Percentiles rank a stretch among this genome's conserved stretches.
These are phyloP conservation scores for Pseudoscleropodium purum DNA, from an alignment of 225 moss, liverwort and hornwort genomes.

Conservation along the genomic window DNA sequence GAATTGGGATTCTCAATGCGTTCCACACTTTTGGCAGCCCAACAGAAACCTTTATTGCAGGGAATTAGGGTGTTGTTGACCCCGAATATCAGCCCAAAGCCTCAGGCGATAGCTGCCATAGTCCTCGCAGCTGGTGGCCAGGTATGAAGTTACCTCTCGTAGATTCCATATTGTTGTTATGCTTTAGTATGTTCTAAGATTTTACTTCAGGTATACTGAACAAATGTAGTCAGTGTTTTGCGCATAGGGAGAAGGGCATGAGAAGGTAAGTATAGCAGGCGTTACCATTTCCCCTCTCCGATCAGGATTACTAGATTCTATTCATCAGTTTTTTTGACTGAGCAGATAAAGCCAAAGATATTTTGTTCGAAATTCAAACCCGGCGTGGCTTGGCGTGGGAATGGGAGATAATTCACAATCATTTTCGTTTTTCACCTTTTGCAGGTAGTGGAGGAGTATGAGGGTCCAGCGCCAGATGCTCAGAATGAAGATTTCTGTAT, in stretches of 20 bases:
- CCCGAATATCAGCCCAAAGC: slow-evolving; percentile 70
- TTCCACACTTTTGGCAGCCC: slow-evolving; percentile 48
- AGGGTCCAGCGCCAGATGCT: slow-evolving; percentile 53
- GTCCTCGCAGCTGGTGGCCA: slow-evolving; percentile 82
- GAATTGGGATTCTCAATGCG: slow-evolving; percentile 88
- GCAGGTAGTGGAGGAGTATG: slow-evolving; percentile 73
- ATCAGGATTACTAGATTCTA: not conserved
- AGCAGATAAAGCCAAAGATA: not conserved
- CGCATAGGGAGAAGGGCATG: not conserved
- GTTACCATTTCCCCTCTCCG: not conserved
- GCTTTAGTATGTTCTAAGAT: not conserved
- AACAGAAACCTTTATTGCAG: slow-evolving; percentile 66
- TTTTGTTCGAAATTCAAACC: not conserved
- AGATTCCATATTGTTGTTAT: not conserved
- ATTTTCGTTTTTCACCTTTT: not conserved
- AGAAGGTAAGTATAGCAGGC: not conserved
- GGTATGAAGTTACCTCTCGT: slow-evolving; percentile 20
- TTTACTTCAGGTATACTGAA: not conserved
- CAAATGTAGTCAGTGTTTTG: not conserved
- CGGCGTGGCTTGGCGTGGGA: not conserved
- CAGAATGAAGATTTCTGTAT: slow-evolving; percentile 57
- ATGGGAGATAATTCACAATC: not conserved
- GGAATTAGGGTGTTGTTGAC: slow-evolving; percentile 77
- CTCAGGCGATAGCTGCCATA: slow-evolving; percentile 71
- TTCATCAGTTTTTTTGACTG: not conserved